A percentile compares a stretch with the other conserved stretches of the same genome.
These are phyloP conservation scores for Fraxinus anomala DNA, from an alignment of 257 asterid genomes.

Conservation along the genomic window DNA sequence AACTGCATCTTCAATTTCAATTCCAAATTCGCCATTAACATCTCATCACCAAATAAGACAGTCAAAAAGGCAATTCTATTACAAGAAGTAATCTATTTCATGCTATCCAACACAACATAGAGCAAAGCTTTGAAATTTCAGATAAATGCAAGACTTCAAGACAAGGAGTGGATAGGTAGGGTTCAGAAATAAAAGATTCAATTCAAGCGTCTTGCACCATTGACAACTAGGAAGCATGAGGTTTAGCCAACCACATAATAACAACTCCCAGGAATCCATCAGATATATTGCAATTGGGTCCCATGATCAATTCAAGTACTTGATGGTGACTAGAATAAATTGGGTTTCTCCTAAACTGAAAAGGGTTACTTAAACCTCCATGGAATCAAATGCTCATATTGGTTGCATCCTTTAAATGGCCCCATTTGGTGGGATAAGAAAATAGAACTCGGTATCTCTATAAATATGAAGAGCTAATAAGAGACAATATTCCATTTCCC, in stretches of 20 bases:
- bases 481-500: background rate
- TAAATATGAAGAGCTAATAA: background rate
- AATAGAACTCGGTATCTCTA: background rate
- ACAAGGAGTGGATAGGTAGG: background rate
- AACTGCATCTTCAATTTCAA: background rate
- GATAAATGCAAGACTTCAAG: conserved; percentile 1
- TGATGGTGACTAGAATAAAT: background rate
- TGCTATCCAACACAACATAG: background rate
- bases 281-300: background rate
- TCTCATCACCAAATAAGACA: background rate
- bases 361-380: background rate
- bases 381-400: background rate
- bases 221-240: background rate
- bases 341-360: background rate
- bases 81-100: background rate
- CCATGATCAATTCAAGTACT: background rate
- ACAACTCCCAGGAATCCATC: background rate
- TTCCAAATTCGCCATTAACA: background rate
- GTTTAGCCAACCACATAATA: background rate
- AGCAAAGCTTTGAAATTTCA: background rate
- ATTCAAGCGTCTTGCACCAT: background rate
- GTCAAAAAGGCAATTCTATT: background rate
- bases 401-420: background rate
- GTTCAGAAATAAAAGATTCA: too few relatives aligned
- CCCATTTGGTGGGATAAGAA: background rate